Conservation (phyloP, 805 yeast genomes). For the Yamadazyma tumulicola region DNA sequence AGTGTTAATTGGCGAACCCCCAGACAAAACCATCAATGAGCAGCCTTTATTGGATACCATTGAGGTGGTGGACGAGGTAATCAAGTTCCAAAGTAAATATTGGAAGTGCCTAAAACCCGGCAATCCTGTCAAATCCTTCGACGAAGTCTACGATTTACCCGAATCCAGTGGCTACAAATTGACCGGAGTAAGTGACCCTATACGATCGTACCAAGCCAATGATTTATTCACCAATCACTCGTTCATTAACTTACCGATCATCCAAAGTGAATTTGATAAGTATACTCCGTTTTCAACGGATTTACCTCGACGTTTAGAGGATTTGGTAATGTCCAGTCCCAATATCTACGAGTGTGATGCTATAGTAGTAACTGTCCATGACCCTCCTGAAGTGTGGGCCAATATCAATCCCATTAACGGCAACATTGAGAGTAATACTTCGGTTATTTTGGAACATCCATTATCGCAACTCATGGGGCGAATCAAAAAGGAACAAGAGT, state of each 20-base stretch:
- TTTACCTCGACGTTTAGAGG: constrained; percentile 51
- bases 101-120: constrained; percentile 87
- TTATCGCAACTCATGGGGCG: constrained; percentile 54
- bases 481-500: constrained; percentile 39
- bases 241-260: constrained; percentile 68
- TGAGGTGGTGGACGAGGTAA: constrained; percentile 76
- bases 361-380: constrained; percentile 73
- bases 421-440: constrained; percentile 63
- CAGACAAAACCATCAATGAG: constrained; percentile 64
- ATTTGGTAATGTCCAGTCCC: constrained; percentile 68
- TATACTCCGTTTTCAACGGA: constrained; percentile 30
- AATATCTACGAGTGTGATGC: constrained; percentile 62
- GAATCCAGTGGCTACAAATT: constrained; percentile 25
- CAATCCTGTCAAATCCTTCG: constrained; percentile 34
- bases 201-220: constrained; percentile 66
- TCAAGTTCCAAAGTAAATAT: constrained; percentile 73
- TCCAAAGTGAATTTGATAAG: constrained; percentile 21
- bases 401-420: constrained; percentile 78
- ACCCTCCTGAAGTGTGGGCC: constrained; percentile 92
- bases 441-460: constrained; percentile 75
- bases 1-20: constrained; percentile 91
- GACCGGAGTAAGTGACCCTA: constrained; percentile 64
- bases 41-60: constrained; percentile 76
- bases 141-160: constrained; percentile 38
- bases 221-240: constrained; percentile 51